Percentiles rank a stretch among this genome's conserved stretches.
Conservation (phyloP, 2,329 filamentous ascomycete species). For the Epicoccum sorghinum region DNA sequence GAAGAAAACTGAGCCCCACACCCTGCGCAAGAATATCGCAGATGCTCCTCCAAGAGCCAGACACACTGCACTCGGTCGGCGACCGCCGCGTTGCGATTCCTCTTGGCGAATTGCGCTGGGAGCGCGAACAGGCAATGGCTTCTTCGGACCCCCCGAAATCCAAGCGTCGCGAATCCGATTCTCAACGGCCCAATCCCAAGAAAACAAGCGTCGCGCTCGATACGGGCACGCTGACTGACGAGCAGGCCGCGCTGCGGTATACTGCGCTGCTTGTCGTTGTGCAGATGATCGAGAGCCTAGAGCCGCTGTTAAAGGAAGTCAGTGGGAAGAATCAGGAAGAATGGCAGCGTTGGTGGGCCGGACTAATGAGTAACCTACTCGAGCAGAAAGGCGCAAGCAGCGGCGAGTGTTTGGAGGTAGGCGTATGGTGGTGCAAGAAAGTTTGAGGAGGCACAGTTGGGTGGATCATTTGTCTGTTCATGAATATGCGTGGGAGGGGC, state of each 20-base stretch:
- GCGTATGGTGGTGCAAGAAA: conserved; percentile 69
- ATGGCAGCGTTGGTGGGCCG: conserved; percentile 88
- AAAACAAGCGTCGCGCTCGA: conserved; percentile 41
- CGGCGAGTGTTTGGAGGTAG: conserved; percentile 80
- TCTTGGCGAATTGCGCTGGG: conserved; percentile 84
- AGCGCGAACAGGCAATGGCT: conserved; percentile 66
- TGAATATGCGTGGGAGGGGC: not conserved
- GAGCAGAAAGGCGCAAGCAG: conserved; percentile 78
- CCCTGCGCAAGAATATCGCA: conserved; percentile 80
- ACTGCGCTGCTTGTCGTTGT: conserved; percentile 83
- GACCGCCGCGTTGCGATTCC: conserved; percentile 85
- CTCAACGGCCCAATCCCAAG: conserved; percentile 37
- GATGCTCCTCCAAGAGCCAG: conserved; percentile 80
- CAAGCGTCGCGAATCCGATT: conserved; percentile 64
- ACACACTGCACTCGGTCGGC: conserved; percentile 70
- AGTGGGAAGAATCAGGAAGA: conserved; percentile 89
- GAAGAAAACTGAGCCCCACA: conserved; percentile 70
- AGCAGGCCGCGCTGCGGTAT: conserved; percentile 74
- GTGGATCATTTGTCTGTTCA: not conserved
- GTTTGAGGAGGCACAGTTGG: conserved; percentile 38
- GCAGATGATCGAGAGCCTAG: conserved; percentile 83
- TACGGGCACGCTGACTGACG: conserved; percentile 63
- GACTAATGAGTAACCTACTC: conserved; percentile 84
- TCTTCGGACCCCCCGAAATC: conserved; percentile 18
- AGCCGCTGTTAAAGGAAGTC: conserved; percentile 79